Percentiles rank a stretch among this genome's conserved stretches.
Conservation (phyloP, 768 basidiomycete species). For the Russula lepida region DNA sequence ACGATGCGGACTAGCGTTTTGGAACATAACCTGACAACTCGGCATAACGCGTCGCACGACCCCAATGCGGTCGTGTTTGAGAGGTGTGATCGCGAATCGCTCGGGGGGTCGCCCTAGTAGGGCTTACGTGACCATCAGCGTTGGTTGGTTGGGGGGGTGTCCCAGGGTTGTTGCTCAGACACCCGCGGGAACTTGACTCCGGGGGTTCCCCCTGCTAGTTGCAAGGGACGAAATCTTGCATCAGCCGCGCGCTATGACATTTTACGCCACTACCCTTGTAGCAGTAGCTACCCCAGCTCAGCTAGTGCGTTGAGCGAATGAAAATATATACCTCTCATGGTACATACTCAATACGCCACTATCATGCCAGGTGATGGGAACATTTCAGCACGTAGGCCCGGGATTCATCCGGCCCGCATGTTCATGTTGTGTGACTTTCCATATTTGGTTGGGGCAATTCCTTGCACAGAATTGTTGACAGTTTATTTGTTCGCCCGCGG, state of each 20-base stretch:
- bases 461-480: neutral
- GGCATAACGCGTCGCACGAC: neutral
- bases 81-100: neutral
- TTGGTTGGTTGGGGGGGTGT: neutral
- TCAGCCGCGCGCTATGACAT: neutral
- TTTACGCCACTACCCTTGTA: neutral
- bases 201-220: neutral
- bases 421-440: neutral
- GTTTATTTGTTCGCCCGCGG: neutral
- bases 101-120: neutral
- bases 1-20: neutral
- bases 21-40: too few species aligned
- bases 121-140: neutral
- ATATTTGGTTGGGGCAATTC: neutral
- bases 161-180: neutral
- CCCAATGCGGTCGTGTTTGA: neutral
- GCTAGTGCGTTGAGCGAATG: neutral
- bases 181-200: neutral
- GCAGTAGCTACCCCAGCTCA: neutral
- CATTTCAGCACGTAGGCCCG: neutral
- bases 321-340: neutral
- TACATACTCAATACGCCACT: neutral
- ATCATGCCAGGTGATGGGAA: neutral
- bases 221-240: neutral
- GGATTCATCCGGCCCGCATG: neutral